A percentile compares a stretch with the other conserved stretches of the same genome.
These are phyloP conservation scores for Pseudopithomyces maydicus DNA, from an alignment of 2,329 filamentous ascomycete species.

Conservation along the genomic window DNA sequence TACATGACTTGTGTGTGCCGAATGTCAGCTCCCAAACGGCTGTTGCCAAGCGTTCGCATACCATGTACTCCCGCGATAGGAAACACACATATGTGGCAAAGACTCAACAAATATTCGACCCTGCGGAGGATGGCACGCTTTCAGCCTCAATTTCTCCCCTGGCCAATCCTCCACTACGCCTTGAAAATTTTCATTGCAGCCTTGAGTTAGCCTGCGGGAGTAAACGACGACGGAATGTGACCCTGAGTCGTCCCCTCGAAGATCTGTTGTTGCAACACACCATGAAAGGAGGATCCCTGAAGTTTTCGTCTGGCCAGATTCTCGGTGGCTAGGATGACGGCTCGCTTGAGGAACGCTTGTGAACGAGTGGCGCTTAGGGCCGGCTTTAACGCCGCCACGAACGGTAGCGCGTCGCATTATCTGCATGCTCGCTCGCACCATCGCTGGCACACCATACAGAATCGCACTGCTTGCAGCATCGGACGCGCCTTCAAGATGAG, in stretches of 20 bases:
- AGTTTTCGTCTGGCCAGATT: conserved; percentile 1
- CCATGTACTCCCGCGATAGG: background rate
- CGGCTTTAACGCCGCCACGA: conserved; percentile 15
- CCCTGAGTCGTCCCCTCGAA: background rate
- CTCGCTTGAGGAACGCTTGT: conserved; percentile 6
- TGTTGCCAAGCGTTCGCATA: conserved; percentile 1
- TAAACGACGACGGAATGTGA: background rate
- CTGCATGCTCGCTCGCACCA: conserved; percentile 9
- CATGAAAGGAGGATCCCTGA: background rate
- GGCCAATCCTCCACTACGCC: background rate
- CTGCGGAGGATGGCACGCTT: background rate
- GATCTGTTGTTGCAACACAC: conserved; percentile 3
- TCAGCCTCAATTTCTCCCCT: background rate
- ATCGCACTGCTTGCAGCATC: conserved; percentile 8
- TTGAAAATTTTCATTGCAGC: background rate
- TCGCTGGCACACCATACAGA: too few relatives aligned
- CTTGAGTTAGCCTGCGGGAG: background rate
- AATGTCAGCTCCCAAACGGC: conserved; percentile 3
- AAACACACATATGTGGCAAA: conserved; percentile 6
- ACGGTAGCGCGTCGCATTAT: conserved; percentile 10
- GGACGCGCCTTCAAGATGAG: conserved; percentile 1
- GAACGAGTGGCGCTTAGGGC: conserved; percentile 22
- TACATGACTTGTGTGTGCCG: conserved; percentile 5
- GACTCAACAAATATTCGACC: conserved; percentile 5
- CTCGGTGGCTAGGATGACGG: conserved; percentile 1